A percentile compares a stretch with the other conserved stretches of the same genome.
phyloP scores from a whole-genome alignment of 2,329 filamentous ascomycete species.

The Metarhizium anisopliae region DNA sequence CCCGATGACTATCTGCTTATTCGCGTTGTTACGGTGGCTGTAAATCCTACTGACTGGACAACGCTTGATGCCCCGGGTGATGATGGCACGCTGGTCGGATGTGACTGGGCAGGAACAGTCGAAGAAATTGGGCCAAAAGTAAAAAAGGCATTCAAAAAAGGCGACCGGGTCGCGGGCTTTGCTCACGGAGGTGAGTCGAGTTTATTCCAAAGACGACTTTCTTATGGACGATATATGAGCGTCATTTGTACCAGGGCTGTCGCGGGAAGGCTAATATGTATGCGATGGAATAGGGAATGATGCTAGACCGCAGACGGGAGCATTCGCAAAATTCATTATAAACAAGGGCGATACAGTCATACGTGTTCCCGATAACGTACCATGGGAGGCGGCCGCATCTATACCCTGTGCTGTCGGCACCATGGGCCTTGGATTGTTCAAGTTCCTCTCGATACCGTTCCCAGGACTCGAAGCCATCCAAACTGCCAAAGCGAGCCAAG shows the following conservation, averaged over 20 bases:
- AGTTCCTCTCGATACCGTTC: slow-evolving; percentile 17
- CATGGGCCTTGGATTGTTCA: slow-evolving; percentile 20
- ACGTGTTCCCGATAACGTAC: slow-evolving; percentile 3
- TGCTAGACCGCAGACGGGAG: not conserved
- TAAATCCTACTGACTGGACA: not conserved
- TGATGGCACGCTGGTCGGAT: not conserved
- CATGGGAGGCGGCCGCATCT: slow-evolving; percentile 16
- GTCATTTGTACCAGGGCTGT: no score
- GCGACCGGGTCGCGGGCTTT: no score
- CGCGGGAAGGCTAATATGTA: no score
- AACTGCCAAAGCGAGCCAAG: not conserved
- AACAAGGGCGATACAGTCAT: slow-evolving; percentile 12
- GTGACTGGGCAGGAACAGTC: not conserved
- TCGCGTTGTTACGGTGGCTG: not conserved
- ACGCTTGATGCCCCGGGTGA: not conserved
- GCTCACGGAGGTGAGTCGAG: no score
- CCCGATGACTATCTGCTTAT: not conserved
- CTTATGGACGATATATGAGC: no score
- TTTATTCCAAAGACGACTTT: no score
- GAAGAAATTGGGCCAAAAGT: no score
- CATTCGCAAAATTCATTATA: not conserved
- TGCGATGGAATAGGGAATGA: not conserved
- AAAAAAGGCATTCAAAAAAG: no score
- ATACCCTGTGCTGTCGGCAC: slow-evolving; percentile 17
- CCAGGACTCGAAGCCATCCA: not conserved